Evolutionary conservation across 768 basidiomycete genomes (phyloP).

Genomic region (Thelephora ganbajun): DNA sequence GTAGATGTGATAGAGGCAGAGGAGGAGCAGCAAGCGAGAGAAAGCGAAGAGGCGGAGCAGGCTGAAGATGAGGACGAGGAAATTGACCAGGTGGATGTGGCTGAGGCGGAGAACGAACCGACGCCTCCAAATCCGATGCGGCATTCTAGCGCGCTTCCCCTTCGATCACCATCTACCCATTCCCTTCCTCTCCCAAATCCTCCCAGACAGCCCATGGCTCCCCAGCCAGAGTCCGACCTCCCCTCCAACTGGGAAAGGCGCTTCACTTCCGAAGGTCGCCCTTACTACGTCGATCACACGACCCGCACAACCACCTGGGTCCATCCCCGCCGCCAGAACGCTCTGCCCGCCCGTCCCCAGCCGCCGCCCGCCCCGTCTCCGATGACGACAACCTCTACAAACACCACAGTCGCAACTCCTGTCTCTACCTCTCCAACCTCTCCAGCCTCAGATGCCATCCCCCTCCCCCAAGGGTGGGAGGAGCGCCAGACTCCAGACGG

Average conservation of each 20-base stretch:
- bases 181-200: conserved; percentile 5
- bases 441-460: conserved; percentile 29
- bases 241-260: conserved; percentile 80
- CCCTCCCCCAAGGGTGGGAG: conserved; percentile 85
- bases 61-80: conserved; percentile 7
- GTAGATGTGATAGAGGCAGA: background rate
- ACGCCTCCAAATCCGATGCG: no score
- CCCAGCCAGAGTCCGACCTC: conserved; percentile 32
- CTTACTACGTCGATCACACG: conserved; percentile 84
- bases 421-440: background rate
- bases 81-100: no score
- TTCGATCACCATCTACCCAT: background rate
- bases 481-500: conserved; percentile 85
- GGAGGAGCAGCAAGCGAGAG: conserved; percentile 68
- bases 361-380: conserved; percentile 14
- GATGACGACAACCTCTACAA: conserved; percentile 3
- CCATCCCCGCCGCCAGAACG: conserved; percentile 26
- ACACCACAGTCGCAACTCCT: conserved; percentile 6
- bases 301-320: conserved; percentile 74
- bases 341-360: conserved; percentile 10
- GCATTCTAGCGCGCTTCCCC: no score
- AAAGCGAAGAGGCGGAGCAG: conserved; percentile 42
- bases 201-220: conserved; percentile 14
- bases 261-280: conserved; percentile 51
- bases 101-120: no score